Percentiles rank a stretch among this genome's conserved stretches.
phyloP scores from a whole-genome alignment of 2,329 filamentous ascomycete species.

The Pestalotiopsis sp. region DNA sequence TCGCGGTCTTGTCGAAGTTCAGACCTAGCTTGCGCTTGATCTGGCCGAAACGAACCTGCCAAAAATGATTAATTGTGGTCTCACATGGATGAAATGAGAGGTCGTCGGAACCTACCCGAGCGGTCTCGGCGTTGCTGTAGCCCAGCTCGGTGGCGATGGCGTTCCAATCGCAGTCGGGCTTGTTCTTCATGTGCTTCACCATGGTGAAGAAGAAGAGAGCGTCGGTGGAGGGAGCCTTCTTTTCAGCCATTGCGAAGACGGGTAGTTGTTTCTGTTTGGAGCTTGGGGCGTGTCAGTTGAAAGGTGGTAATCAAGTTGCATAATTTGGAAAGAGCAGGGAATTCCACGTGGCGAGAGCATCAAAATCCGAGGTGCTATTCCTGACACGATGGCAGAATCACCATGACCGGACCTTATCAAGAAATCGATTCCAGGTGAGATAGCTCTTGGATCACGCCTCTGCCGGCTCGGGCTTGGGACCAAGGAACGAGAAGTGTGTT shows the following conservation, averaged over 20 bases:
- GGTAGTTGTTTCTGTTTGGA: not conserved
- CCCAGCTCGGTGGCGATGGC: conserved; percentile 24
- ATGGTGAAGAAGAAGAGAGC: conserved; percentile 44
- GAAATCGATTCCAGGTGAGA: too few species aligned
- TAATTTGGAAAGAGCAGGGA: too few species aligned
- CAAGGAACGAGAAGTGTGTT: too few species aligned
- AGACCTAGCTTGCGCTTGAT: conserved; percentile 51
- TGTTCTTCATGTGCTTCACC: conserved; percentile 45
- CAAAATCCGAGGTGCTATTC: too few species aligned
- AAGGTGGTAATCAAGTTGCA: too few species aligned
- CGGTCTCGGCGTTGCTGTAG: conserved; percentile 45
- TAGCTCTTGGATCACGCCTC: too few species aligned
- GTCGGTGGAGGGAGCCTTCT: not conserved
- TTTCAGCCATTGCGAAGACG: not conserved
- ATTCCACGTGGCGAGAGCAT: too few species aligned
- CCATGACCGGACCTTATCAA: too few species aligned
- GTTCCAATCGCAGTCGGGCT: conserved; percentile 52
- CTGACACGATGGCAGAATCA: too few species aligned
- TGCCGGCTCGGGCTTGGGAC: too few species aligned
- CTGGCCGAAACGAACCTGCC: conserved; percentile 50
- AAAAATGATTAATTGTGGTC: not conserved
- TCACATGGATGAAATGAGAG: too few species aligned
- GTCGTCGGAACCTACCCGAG: conserved; percentile 30
- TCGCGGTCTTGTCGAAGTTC: conserved; percentile 13
- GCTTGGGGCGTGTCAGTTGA: not conserved